Evolutionary conservation across 108 stramenopile genomes (phyloP), one percentile per base, ranked within the genome.

Genomic region (Cyclotella atomus): DNA sequence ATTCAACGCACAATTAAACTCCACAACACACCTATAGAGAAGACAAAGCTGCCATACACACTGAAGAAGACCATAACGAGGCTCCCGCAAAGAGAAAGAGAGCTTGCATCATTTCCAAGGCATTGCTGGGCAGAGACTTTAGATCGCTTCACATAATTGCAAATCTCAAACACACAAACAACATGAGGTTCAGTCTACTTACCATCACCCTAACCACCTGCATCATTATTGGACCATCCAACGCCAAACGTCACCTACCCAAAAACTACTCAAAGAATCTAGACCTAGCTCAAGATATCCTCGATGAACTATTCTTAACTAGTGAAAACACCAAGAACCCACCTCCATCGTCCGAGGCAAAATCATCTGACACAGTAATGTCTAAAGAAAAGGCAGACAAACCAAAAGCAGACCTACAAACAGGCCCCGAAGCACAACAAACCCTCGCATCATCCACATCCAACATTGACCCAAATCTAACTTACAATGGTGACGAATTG

Each of bases 401-500:
- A 41, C 36, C 36, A 61, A 44, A 41, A 14, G n/a, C 60, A 2
- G 60, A 41, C 23, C 41, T 61, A 2, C 60, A 61, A 44, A 61
- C 60, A 10, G 60, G 60, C n/a, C 60, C 23, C 2, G 16, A 21
- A 2, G 60, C 56, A 2, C 56, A 57, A 32, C 56, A 57, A n/a
- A 30, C 28, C 0, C 29, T 57, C 21, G 52, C 52, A 5, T 30
- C 29, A 14, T 15, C 2, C 15, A 32, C 10, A 28, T 29, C 45
- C 34, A 66, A 68, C 25, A 27, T 29, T 2, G 77, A 78, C 33
- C 69, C 50, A 2, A 81, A 81, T 65, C 20, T 75, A n/a, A 25
- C 53, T 14, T 81, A 75, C 28, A 74, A 81, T 30, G 79, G 79
- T 19, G 36, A 68, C 2, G 79, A 81, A 38, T 38, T 81, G 1